Percentiles rank a stretch among this genome's conserved stretches.
Evolutionary conservation across 257 asterid species (phyloP).

Genomic region (Verbascum thapsus): DNA sequence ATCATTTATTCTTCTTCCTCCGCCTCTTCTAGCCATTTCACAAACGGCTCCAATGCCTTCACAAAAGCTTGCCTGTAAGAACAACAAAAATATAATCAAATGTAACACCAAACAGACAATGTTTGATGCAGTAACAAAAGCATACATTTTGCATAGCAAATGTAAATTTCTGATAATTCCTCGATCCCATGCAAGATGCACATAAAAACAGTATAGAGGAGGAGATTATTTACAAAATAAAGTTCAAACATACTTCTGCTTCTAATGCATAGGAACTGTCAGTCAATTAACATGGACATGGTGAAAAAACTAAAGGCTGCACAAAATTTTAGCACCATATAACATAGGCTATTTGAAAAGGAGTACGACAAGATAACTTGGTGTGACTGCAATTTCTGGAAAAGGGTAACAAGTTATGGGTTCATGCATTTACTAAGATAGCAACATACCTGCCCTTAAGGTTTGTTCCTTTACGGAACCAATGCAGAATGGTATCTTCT

Average conservation of each 20-base stretch:
- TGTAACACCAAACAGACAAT: no score
- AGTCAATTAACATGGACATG: no score
- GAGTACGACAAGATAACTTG: not conserved
- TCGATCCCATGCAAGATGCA: no score
- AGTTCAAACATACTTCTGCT: no score
- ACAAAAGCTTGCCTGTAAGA: slow-evolving; percentile 78
- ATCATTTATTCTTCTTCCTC: slow-evolving; percentile 82
- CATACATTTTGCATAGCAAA: no score
- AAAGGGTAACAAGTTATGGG: not conserved
- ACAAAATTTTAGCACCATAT: not conserved
- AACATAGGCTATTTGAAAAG: not conserved
- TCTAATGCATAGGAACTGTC: no score
- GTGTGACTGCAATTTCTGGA: not conserved
- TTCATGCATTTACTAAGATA: not conserved
- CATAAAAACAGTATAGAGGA: no score
- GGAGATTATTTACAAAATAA: no score
- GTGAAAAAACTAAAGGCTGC: no score
- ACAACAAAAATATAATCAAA: not conserved
- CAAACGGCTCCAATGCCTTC: slow-evolving; percentile 91
- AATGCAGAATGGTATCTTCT: slow-evolving; percentile 92
- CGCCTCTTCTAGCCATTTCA: slow-evolving; percentile 98
- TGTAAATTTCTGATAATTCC: no score
- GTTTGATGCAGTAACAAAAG: no score
- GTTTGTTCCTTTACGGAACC: slow-evolving; percentile 93
- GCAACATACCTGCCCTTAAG: slow-evolving; percentile 74